Conservation (phyloP, 1,284 basidiomycete genomes). For the Apiotrichum sp. region DNA sequence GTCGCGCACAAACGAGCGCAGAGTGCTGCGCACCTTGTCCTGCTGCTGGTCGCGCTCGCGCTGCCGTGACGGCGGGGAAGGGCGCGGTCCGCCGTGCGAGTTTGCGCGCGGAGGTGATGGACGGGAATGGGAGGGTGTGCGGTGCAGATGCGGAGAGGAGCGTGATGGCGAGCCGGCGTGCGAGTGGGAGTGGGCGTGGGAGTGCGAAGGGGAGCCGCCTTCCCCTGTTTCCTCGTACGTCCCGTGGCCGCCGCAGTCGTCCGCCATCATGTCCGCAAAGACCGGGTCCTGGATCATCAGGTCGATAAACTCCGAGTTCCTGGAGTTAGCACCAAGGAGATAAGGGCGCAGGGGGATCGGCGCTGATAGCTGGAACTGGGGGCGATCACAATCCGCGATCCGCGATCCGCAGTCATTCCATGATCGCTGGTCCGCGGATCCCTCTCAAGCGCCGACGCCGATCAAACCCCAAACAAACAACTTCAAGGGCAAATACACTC, state of each 20-base stretch:
- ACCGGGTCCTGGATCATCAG: slow-evolving; percentile 44
- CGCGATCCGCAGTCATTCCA: too few relatives aligned
- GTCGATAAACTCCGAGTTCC: slow-evolving; percentile 46
- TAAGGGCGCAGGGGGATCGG: background rate
- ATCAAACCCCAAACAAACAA: too few relatives aligned
- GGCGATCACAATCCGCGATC: too few relatives aligned
- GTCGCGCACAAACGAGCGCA: slow-evolving; percentile 85
- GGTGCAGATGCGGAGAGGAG: background rate
- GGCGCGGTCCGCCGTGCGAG: slow-evolving; percentile 5
- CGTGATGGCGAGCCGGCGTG: background rate
- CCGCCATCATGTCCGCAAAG: slow-evolving; percentile 38
- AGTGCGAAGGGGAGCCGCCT: slow-evolving; percentile 17
- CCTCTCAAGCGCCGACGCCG: too few relatives aligned
- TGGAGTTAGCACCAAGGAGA: slow-evolving; percentile 6
- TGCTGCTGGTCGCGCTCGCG: slow-evolving; percentile 29
- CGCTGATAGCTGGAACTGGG: too few relatives aligned
- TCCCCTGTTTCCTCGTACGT: slow-evolving; percentile 5
- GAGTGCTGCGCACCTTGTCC: slow-evolving; percentile 75
- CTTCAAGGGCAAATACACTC: too few relatives aligned
- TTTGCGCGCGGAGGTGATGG: background rate
- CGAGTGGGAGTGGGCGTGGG: slow-evolving; percentile 19
- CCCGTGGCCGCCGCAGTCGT: slow-evolving; percentile 9
- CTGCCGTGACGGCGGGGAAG: slow-evolving; percentile 17
- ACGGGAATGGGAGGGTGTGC: slow-evolving; percentile 11
- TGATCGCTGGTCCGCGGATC: too few relatives aligned